phyloP scores from a whole-genome alignment of 1,284 basidiomycete genomes.

The Ceratobasidium sp. region DNA sequence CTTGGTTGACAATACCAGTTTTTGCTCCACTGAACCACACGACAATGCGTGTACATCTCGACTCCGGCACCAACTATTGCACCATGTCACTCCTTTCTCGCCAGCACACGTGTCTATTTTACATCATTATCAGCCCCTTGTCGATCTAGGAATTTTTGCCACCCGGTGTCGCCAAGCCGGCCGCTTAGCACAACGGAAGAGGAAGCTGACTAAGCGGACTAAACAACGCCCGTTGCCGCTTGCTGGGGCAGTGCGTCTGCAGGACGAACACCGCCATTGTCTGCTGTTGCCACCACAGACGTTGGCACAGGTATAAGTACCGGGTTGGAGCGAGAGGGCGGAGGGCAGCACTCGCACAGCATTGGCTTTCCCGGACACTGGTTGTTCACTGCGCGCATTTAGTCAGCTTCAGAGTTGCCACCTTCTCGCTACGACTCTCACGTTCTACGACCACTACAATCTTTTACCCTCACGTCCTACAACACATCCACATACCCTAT shows the following conservation, averaged over 20 bases:
- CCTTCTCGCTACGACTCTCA: constrained; percentile 3
- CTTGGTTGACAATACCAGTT: constrained; percentile 10
- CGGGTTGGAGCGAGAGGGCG: neutral
- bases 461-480: neutral
- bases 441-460: constrained; percentile 2
- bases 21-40: neutral
- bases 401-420: constrained; percentile 9
- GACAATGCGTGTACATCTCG: too few species aligned
- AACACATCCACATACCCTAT: neutral
- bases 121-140: neutral
- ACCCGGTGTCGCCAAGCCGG: constrained; percentile 14
- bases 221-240: constrained; percentile 20
- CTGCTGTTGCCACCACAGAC: constrained; percentile 3
- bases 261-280: neutral
- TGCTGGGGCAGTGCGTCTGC: neutral
- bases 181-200: constrained; percentile 13
- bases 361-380: constrained; percentile 15
- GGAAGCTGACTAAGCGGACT: constrained; percentile 22
- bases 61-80: too few species aligned
- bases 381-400: constrained; percentile 17
- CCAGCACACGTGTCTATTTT: neutral
- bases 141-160: constrained; percentile 14
- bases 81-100: constrained; percentile 11
- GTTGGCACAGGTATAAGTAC: constrained; percentile 8
- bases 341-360: constrained; percentile 20